Evolutionary conservation across 2,329 filamentous ascomycete genomes (phyloP), one percentile per base, ranked within the genome.

Genomic region (Raffaelea deltoideospora): DNA sequence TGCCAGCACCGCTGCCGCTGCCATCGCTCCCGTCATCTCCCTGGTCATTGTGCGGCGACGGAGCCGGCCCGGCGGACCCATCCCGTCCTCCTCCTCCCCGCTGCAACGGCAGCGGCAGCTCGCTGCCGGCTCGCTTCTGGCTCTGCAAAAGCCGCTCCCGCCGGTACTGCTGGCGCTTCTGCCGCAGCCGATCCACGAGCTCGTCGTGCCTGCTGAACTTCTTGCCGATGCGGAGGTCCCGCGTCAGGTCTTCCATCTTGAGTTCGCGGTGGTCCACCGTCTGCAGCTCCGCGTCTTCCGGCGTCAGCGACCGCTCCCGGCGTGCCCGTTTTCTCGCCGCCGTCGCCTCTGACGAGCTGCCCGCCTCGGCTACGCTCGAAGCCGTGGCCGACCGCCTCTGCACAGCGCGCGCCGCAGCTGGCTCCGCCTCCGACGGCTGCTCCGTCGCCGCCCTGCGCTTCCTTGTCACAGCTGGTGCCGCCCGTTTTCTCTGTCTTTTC

Each of bases 181-280:
- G 59, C 35, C 68, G 59, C 57, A 83, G 69, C 31, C 82, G 73
- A 45, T 76, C 67, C 30, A 75, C 72, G 47, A 90, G 76, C 48
- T 80, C 75, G 47, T 76, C 73, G 46, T 85, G 80, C 3, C 77
- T 69, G 48, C 76, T 77, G 38, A 84, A 87, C 41, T 79, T 76
- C 52, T 80, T 82, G 39, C 83, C 83, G 38, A 79, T 77, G 18
- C 68, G 67, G 36, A 80, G 60, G 48, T 84, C 79, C 42, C 68
- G 72, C 34, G 74, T 81, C 3, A 90, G 57, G 39, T 85, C 79
- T 31, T 67, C 69, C 75, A 90, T 84, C 37, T 73, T 82, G 20
- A 81, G 67, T 4, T 66, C 68, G 19, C 69, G 67, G 18, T 72
- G 63, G 49, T 86, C 78, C 37, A 88, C 76, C 43, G 68, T 54